These are phyloP conservation scores for Trametes pubescens DNA, from an alignment of 1,284 basidiomycete species.

Conservation along the genomic window DNA sequence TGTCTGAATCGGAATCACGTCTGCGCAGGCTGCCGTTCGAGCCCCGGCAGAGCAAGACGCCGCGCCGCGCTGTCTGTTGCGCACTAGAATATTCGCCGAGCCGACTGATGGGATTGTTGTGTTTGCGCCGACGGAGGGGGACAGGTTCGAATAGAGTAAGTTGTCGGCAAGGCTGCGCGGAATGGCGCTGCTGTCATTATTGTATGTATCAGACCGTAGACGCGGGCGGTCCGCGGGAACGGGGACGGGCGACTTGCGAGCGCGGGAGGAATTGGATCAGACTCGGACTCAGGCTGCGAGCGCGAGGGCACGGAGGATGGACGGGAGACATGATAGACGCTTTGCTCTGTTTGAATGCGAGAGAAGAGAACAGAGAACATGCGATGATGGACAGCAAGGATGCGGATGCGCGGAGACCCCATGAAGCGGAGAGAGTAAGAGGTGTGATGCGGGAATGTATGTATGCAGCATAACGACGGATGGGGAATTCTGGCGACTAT, in stretches of 20 bases:
- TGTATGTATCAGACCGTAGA: not conserved
- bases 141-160: not conserved
- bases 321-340: conserved; percentile 14
- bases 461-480: conserved; percentile 34
- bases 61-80: conserved; percentile 10
- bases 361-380: conserved; percentile 26
- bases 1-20: not conserved
- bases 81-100: conserved; percentile 22
- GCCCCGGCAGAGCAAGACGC: not conserved
- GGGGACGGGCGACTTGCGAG: conserved; percentile 5
- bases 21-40: too few species aligned
- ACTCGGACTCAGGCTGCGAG: not conserved
- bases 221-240: conserved; percentile 7
- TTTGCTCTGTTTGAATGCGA: conserved; percentile 22
- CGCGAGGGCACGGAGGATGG: not conserved
- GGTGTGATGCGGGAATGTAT: conserved; percentile 27
- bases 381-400: conserved; percentile 19
- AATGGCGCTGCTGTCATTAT: not conserved
- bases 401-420: conserved; percentile 14
- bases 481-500: conserved; percentile 29
- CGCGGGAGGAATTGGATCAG: not conserved
- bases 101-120: conserved; percentile 15
- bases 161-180: not conserved
- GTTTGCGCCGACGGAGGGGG: conserved; percentile 5
- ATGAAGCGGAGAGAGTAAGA: conserved; percentile 9